Conservation (phyloP, 2,329 filamentous ascomycete species). For the Pyrenophora tritici-repentis region DNA sequence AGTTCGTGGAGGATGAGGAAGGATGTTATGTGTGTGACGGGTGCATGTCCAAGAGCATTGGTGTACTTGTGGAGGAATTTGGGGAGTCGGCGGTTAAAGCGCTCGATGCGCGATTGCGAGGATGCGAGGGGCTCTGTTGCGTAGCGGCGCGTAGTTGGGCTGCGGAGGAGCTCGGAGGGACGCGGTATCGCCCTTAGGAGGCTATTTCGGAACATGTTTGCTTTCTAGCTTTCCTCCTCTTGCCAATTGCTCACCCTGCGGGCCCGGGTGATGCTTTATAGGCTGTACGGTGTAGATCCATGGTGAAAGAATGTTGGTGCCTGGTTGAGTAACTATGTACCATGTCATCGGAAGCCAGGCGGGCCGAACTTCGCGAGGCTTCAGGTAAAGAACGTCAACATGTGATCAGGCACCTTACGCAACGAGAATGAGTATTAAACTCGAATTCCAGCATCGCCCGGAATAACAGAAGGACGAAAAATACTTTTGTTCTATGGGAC, state of each 20-base stretch:
- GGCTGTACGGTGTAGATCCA: background rate
- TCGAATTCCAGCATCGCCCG: too few relatives aligned
- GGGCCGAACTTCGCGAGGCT: constrained; percentile 11
- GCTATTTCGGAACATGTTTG: constrained; percentile 18
- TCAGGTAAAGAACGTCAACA: constrained; percentile 20
- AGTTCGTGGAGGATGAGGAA: constrained; percentile 92
- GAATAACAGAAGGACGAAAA: background rate
- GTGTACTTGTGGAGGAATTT: constrained; percentile 71
- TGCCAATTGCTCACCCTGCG: constrained; percentile 4
- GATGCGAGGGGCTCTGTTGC: constrained; percentile 21
- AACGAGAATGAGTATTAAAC: background rate
- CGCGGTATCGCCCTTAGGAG: constrained; percentile 6
- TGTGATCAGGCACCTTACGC: constrained; percentile 3
- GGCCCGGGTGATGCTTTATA: background rate
- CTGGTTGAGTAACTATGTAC: constrained; percentile 7
- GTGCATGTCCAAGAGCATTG: constrained; percentile 71
- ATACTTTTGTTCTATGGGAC: too few relatives aligned
- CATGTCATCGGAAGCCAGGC: constrained; percentile 11
- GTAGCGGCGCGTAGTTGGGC: constrained; percentile 21
- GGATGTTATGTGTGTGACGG: constrained; percentile 78
- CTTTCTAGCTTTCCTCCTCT: constrained; percentile 2
- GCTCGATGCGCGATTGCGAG: constrained; percentile 40
- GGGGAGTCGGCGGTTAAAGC: constrained; percentile 57
- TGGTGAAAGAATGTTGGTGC: background rate
- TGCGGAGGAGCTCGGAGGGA: constrained; percentile 4